These are phyloP conservation scores for Lanmaoa rubissima DNA, from an alignment of 768 basidiomycete species.

Conservation along the genomic window DNA sequence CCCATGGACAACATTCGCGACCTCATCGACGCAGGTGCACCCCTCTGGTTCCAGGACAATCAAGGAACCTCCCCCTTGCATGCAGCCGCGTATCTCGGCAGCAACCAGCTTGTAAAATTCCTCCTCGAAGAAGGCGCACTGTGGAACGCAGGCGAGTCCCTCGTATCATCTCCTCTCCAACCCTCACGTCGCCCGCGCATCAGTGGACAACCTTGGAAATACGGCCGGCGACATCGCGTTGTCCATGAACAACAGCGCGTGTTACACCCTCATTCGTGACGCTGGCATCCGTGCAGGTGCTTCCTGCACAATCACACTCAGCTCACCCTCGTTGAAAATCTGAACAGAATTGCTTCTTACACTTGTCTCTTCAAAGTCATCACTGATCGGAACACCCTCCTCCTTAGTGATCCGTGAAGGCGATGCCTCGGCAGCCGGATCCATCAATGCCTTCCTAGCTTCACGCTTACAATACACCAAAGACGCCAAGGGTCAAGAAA, in stretches of 20 bases:
- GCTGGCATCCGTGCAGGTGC: constrained; percentile 90
- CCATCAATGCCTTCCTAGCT: constrained; percentile 66
- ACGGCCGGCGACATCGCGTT: constrained; percentile 91
- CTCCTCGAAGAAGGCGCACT: constrained; percentile 81
- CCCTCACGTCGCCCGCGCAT: neutral
- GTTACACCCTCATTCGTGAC: constrained; percentile 81
- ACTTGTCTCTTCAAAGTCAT: constrained; percentile 50
- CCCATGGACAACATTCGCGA: constrained; percentile 44
- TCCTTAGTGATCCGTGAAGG: constrained; percentile 44
- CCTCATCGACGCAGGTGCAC: constrained; percentile 65
- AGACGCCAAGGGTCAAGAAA: constrained; percentile 76
- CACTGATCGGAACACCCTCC: constrained; percentile 24
- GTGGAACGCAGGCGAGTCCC: constrained; percentile 79
- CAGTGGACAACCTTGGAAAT: constrained; percentile 74
- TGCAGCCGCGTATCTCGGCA: constrained; percentile 76
- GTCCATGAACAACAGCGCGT: constrained; percentile 73
- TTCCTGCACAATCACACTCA: constrained; percentile 13
- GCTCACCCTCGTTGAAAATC: constrained; percentile 5
- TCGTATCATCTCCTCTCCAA: neutral
- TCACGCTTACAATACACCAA: constrained; percentile 65
- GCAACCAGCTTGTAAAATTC: constrained; percentile 56
- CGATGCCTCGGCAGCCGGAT: constrained; percentile 59
- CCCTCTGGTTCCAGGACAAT: constrained; percentile 87
- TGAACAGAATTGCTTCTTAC: constrained; percentile 67
- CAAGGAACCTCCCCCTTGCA: constrained; percentile 84